phyloP scores from a whole-genome alignment of 148 eudicot species.

The Vaccinium vitisidaea region DNA sequence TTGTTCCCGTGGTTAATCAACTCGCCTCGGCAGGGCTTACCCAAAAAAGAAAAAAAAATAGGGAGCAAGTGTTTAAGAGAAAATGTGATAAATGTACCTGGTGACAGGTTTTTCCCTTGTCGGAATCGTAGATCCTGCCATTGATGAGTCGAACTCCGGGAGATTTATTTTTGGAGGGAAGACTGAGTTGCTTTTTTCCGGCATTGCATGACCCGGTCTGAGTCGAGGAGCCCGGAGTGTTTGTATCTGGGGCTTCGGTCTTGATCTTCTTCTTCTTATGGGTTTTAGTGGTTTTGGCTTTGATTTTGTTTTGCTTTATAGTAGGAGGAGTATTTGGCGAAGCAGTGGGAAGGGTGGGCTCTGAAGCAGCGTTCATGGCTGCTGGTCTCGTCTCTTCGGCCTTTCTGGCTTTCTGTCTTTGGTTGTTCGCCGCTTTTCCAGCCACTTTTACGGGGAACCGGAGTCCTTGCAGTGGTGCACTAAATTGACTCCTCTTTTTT shows the following conservation, averaged over 20 bases:
- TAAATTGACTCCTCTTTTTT: too few species aligned
- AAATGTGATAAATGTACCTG: conserved; percentile 14
- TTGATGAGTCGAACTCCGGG: conserved; percentile 18
- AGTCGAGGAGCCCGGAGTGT: background rate
- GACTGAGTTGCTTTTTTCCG: background rate
- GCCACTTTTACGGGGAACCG: background rate
- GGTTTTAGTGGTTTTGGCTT: background rate
- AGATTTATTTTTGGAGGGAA: conserved; percentile 11
- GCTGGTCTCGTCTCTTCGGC: background rate
- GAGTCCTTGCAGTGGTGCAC: too few species aligned
- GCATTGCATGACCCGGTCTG: conserved; percentile 5
- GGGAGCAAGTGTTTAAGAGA: too few species aligned
- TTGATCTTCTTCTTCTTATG: background rate
- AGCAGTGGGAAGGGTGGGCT: background rate
- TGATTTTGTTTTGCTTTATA: background rate
- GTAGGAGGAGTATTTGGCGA: background rate
- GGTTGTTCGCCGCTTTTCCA: background rate
- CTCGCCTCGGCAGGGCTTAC: too few species aligned
- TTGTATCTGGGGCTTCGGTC: background rate
- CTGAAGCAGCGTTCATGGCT: background rate
- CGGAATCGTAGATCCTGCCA: conserved; percentile 26
- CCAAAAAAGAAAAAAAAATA: too few species aligned
- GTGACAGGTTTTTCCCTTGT: conserved; percentile 23
- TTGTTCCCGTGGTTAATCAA: too few species aligned
- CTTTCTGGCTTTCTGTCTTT: background rate